These are phyloP conservation scores for Cordyceps cicadae DNA, from an alignment of 2,329 filamentous ascomycete genomes.

Conservation along the genomic window DNA sequence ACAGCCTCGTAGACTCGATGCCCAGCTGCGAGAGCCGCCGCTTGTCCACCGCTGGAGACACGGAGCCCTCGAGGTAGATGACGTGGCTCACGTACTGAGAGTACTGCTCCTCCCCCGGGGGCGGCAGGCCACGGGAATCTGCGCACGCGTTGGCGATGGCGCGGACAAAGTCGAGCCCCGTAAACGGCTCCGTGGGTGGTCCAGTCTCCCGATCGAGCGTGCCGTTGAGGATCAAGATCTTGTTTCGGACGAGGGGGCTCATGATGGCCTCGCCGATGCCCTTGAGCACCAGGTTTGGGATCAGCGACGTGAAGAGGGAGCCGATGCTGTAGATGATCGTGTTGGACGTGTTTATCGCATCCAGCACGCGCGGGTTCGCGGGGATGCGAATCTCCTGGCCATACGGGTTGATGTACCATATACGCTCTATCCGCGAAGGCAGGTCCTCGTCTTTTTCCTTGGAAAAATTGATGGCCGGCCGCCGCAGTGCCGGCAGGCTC, in stretches of 20 bases:
- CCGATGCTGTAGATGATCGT: constrained; percentile 87
- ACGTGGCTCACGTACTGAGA: constrained; percentile 73
- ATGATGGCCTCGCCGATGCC: constrained; percentile 59
- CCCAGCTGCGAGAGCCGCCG: constrained; percentile 55
- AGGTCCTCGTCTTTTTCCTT: constrained; percentile 71
- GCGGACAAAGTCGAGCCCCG: constrained; percentile 71
- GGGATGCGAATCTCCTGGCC: constrained; percentile 88
- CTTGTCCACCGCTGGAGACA: constrained; percentile 62
- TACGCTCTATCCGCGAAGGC: constrained; percentile 64
- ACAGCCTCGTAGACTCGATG: constrained; percentile 69
- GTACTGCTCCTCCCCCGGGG: constrained; percentile 39
- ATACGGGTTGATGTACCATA: constrained; percentile 99
- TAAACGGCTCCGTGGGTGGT: constrained; percentile 54
- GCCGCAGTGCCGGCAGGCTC: constrained; percentile 68
- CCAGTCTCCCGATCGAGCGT: constrained; percentile 81
- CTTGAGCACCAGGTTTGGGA: constrained; percentile 69
- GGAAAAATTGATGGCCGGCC: constrained; percentile 73
- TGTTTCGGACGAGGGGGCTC: constrained; percentile 45
- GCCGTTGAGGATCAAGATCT: constrained; percentile 80
- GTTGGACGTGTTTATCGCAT: constrained; percentile 54
- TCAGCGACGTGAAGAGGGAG: constrained; percentile 82
- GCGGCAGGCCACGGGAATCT: constrained; percentile 49
- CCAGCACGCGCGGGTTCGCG: constrained; percentile 72
- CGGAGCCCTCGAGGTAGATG: constrained; percentile 65
- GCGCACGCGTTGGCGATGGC: constrained; percentile 69